Evolutionary conservation across 495 filamentous ascomycete genomes (phyloP).

Genomic region (Echria macrotheca): DNA sequence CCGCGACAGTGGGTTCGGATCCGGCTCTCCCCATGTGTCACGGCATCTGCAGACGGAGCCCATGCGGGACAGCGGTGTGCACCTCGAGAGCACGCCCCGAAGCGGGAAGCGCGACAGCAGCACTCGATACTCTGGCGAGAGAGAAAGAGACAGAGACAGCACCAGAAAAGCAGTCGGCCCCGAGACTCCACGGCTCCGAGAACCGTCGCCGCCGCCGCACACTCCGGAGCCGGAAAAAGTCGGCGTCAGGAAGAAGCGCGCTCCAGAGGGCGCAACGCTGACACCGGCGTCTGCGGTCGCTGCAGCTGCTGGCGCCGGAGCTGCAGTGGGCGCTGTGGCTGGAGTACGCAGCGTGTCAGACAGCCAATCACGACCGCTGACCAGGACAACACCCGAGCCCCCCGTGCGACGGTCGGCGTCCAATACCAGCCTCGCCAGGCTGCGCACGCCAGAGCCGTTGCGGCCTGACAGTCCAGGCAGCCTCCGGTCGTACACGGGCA

Average conservation of each 20-base stretch:
- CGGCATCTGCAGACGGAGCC: slow-evolving; percentile 25
- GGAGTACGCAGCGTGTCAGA: slow-evolving; percentile 17
- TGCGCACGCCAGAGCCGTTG: slow-evolving; percentile 54
- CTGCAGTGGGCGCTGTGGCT: neutral
- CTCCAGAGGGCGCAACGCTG: neutral
- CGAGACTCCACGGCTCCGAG: slow-evolving; percentile 22
- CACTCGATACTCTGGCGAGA: slow-evolving; percentile 2
- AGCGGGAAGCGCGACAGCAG: slow-evolving; percentile 10
- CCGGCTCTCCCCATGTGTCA: slow-evolving; percentile 37
- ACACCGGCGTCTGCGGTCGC: slow-evolving; percentile 2
- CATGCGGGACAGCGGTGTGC: slow-evolving; percentile 49
- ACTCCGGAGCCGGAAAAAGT: slow-evolving; percentile 33
- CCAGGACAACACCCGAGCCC: slow-evolving; percentile 29
- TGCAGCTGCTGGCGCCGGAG: neutral
- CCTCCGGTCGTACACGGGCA: slow-evolving; percentile 43
- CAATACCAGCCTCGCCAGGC: slow-evolving; percentile 47
- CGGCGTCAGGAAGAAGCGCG: slow-evolving; percentile 16
- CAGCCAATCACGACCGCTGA: slow-evolving; percentile 19
- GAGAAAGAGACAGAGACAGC: neutral
- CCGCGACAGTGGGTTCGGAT: slow-evolving; percentile 45
- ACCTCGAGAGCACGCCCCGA: slow-evolving; percentile 29
- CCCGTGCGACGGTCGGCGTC: slow-evolving; percentile 35
- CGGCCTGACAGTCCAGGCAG: slow-evolving; percentile 58
- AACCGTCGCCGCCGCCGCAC: slow-evolving; percentile 25
- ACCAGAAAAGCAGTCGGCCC: slow-evolving; percentile 12